Percentiles rank a stretch among this genome's conserved stretches.
Evolutionary conservation across 257 asterid species (phyloP).

Genomic region (Misopates orontium): DNA sequence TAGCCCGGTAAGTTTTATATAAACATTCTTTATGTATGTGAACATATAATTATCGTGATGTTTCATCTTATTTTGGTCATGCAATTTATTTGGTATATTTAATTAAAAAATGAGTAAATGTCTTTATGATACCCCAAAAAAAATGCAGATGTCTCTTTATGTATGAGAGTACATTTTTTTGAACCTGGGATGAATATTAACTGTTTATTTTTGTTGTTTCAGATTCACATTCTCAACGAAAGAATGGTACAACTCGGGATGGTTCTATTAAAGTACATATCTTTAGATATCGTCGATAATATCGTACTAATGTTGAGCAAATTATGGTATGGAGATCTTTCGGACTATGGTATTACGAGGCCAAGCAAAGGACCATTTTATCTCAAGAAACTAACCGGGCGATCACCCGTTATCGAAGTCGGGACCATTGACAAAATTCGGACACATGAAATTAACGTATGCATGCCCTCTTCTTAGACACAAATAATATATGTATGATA

Average conservation of each 20-base stretch:
- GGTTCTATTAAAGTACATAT: conserved; percentile 31
- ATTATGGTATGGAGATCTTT: conserved; percentile 36
- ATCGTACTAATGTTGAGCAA: conserved; percentile 20
- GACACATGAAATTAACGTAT: conserved; percentile 40
- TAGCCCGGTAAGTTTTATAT: conserved; percentile 43
- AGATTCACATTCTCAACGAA: conserved; percentile 51
- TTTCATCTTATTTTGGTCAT: no score
- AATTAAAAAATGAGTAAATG: no score
- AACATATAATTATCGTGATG: no score
- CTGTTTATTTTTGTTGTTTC: not conserved
- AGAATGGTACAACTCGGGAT: conserved; percentile 45
- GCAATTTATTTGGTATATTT: no score
- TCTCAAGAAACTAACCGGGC: conserved; percentile 36
- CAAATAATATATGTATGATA: not conserved
- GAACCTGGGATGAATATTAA: no score
- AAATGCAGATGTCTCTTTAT: no score
- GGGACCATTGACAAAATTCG: conserved; percentile 49
- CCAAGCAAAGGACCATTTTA: conserved; percentile 54
- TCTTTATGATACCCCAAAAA: no score
- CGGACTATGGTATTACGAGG: conserved; percentile 38
- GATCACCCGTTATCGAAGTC: conserved; percentile 59
- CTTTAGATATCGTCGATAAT: conserved; percentile 34
- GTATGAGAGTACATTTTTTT: no score
- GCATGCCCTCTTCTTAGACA: no score
- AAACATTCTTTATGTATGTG: no score